phyloP scores from a whole-genome alignment of 2,329 filamentous ascomycete species.

The Arthroderma sp. region DNA sequence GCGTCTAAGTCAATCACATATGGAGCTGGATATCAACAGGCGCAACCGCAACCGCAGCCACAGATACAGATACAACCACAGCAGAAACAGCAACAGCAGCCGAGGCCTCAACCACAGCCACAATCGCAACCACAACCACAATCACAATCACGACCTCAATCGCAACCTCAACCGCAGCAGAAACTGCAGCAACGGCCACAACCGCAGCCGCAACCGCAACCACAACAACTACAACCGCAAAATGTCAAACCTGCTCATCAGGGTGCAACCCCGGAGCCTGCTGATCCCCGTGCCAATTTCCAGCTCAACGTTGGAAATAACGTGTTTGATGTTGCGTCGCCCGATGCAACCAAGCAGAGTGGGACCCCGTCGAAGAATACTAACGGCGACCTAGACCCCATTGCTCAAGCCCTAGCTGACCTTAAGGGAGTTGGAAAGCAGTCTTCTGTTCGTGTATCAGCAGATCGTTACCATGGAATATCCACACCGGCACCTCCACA shows the following conservation, averaged over 20 bases:
- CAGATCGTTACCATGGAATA: constrained; percentile 89
- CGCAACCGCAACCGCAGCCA: no score
- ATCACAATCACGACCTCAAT: background rate
- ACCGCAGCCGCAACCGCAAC: background rate
- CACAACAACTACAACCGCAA: constrained; percentile 18
- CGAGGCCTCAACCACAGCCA: background rate
- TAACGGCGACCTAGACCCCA: constrained; percentile 63
- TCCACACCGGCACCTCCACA: constrained; percentile 55
- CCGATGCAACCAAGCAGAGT: constrained; percentile 42
- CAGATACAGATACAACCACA: no score
- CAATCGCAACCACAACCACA: constrained; percentile 13
- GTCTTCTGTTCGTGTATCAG: constrained; percentile 71
- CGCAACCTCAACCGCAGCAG: constrained; percentile 19
- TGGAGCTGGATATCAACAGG: background rate
- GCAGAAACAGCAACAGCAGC: no score
- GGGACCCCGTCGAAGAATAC: constrained; percentile 25
- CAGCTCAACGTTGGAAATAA: constrained; percentile 93
- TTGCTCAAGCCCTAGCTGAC: constrained; percentile 82
- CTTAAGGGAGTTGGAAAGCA: constrained; percentile 80
- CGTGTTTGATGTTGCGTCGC: constrained; percentile 80
- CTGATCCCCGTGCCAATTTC: constrained; percentile 82
- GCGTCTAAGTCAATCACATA: constrained; percentile 28
- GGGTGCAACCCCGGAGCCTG: constrained; percentile 59
- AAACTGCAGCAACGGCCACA: background rate
- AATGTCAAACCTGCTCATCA: constrained; percentile 13